Evolutionary conservation across 495 filamentous ascomycete species (phyloP).

Genomic region (Viridothelium virens): DNA sequence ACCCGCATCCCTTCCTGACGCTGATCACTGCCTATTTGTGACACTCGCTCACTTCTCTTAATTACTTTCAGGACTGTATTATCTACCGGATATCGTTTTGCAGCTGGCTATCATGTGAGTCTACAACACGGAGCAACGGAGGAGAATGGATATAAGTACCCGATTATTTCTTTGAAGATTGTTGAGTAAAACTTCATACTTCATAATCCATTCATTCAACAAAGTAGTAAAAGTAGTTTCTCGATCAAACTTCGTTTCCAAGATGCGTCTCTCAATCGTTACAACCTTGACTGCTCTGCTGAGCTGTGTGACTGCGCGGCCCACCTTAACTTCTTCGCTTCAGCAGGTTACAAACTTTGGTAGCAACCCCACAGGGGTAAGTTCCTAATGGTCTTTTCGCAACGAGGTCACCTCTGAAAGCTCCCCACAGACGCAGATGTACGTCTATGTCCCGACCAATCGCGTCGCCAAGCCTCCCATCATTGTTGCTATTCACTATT

Average conservation of each 20-base stretch:
- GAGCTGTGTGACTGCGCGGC: constrained; percentile 12
- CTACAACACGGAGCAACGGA: not conserved
- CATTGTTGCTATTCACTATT: constrained; percentile 32
- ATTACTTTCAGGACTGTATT: not conserved
- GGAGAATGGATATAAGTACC: not conserved
- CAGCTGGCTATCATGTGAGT: not conserved
- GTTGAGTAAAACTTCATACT: not conserved
- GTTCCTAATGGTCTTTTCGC: not conserved
- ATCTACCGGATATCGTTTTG: not conserved
- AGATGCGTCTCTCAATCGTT: constrained; percentile 15
- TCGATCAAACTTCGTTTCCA: not conserved
- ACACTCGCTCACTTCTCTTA: not conserved
- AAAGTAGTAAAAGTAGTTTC: not conserved
- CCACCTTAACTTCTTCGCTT: constrained; percentile 12
- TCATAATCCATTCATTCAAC: not conserved
- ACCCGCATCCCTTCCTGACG: not conserved
- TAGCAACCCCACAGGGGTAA: constrained; percentile 14
- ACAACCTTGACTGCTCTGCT: constrained; percentile 9
- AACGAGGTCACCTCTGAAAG: not conserved
- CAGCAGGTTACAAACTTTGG: constrained; percentile 19
- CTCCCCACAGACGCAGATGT: constrained; percentile 15
- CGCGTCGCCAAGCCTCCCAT: constrained; percentile 26
- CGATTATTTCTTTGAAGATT: not conserved
- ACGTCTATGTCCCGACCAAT: constrained; percentile 30
- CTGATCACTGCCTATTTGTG: not conserved